Base-by-base conservation (phyloP, 2,329 filamentous ascomycete species). In the Lachnellula suecica region DNA sequence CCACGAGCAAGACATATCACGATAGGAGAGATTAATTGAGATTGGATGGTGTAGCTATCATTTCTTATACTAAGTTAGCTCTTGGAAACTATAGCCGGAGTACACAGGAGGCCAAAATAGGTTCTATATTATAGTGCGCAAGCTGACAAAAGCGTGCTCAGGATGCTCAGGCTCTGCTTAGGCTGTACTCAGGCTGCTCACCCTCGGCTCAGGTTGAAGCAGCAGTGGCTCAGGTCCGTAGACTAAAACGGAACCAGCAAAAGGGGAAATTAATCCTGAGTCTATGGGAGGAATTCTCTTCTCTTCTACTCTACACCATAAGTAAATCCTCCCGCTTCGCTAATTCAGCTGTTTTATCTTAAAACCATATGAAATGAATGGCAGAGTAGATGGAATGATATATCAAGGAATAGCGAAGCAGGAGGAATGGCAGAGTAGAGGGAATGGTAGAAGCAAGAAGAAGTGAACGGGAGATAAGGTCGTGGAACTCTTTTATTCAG, bases 61-160 rank as follows among this genome's bases (percentile, higher is more conserved):
- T 54, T 54, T 54, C 44, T 54, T 54, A 54, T 54, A 51, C 52
- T 54, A 54, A 43, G 42, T 52, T 38, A 50, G 24, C 22, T 50
- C 47, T 47, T 54, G 50, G 47, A 54, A 54, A 50, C 52, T 35
- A 50, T 35, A 15, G 52, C 38, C 35, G 13, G 35, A 17, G 35
- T 8, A 38, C 35, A 38, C 19, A 38, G 4, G 35, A 38, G 35
- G 35, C 35, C 35, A 38, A 38, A 38, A 38, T 38, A 10, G 35
- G 35, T 38, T 38, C 35, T 17, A 38, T 10, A 38, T 17, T 20
- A 38, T 38, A 17, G 19, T 38, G 15, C 35, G 19, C 35, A 38
- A 17, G 35, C 35, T 38, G 35, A 20, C 29, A 31, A 15, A 15
- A 31, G 29, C 29, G 29, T 31, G 29, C 29, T 31, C 29, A 31